phyloP scores from a whole-genome alignment of 2,329 filamentous ascomycete species.

The Colletotrichum sansevieriae region DNA sequence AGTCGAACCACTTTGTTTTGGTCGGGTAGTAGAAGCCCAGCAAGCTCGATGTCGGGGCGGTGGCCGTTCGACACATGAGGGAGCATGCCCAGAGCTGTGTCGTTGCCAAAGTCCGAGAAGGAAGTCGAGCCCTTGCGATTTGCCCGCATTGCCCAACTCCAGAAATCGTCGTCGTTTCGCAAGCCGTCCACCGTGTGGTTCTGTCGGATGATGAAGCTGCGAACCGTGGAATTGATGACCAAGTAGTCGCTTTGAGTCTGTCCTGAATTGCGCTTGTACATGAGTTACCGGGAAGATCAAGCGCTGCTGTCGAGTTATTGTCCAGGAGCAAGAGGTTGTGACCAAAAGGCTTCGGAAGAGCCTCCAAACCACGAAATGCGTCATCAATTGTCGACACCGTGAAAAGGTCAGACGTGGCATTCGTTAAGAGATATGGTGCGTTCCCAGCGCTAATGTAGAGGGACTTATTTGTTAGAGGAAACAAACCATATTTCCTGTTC shows the following conservation, averaged over 20 bases:
- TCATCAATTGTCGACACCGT: background rate
- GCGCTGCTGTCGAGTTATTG: background rate
- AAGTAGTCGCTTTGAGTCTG: background rate
- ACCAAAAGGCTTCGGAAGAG: background rate
- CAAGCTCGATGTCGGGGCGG: background rate
- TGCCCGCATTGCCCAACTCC: background rate
- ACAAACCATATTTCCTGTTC: background rate
- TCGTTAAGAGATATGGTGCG: background rate
- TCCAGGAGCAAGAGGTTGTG: background rate
- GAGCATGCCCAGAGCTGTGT: background rate
- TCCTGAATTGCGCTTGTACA: background rate
- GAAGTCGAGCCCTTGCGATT: background rate
- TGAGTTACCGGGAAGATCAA: background rate
- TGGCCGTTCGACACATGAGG: background rate
- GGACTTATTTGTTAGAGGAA: background rate
- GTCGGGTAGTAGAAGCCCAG: background rate
- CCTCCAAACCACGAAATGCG: background rate
- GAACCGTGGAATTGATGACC: background rate
- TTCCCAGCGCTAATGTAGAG: background rate
- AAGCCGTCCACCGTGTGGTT: background rate
- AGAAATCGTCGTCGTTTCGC: background rate
- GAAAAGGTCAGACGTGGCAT: background rate
- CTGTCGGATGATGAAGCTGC: background rate
- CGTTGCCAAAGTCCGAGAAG: background rate
- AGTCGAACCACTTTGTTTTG: background rate